Percentiles rank a stretch among this genome's conserved stretches.
phyloP scores from a whole-genome alignment of 2,329 filamentous ascomycete species.

The Neofusicoccum umdonicola region DNA sequence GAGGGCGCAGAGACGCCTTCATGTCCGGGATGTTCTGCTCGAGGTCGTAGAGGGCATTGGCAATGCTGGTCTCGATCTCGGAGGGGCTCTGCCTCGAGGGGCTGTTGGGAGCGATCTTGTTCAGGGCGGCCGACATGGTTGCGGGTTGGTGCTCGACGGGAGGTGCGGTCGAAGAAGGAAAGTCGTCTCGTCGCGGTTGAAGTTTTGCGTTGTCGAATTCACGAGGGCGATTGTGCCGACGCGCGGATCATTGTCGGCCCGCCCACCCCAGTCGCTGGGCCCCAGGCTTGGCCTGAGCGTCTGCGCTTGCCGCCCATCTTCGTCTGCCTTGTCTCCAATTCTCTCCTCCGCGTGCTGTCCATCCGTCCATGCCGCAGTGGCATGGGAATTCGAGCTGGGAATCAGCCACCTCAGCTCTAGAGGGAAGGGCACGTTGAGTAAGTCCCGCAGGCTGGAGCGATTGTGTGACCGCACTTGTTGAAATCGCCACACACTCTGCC shows the following conservation, averaged over 20 bases:
- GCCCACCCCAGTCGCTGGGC: neutral
- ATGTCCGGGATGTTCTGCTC: slow-evolving; percentile 99
- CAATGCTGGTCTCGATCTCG: slow-evolving; percentile 96
- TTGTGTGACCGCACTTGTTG: too few relatives aligned
- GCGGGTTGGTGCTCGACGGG: slow-evolving; percentile 14
- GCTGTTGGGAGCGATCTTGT: slow-evolving; percentile 93
- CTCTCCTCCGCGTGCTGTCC: too few relatives aligned
- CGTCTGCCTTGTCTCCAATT: neutral
- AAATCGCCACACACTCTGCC: too few relatives aligned
- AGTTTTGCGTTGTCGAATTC: slow-evolving; percentile 9
- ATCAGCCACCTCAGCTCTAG: too few relatives aligned
- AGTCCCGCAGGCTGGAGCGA: too few relatives aligned
- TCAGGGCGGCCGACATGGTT: slow-evolving; percentile 63
- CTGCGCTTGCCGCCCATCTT: neutral
- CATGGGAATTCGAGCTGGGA: too few relatives aligned
- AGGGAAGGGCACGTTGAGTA: too few relatives aligned
- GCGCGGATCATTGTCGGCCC: slow-evolving; percentile 3
- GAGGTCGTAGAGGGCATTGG: slow-evolving; percentile 95
- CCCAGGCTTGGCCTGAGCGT: neutral
- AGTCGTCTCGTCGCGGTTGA: slow-evolving; percentile 17
- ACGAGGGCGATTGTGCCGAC: slow-evolving; percentile 13
- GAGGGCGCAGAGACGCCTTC: slow-evolving; percentile 90
- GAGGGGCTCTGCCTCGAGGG: slow-evolving; percentile 93
- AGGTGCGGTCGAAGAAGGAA: slow-evolving; percentile 5
- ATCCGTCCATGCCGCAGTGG: too few relatives aligned